These are phyloP conservation scores for Pestalotiopsis sp. DNA, from an alignment of 2,329 filamentous ascomycete species.

Conservation along the genomic window DNA sequence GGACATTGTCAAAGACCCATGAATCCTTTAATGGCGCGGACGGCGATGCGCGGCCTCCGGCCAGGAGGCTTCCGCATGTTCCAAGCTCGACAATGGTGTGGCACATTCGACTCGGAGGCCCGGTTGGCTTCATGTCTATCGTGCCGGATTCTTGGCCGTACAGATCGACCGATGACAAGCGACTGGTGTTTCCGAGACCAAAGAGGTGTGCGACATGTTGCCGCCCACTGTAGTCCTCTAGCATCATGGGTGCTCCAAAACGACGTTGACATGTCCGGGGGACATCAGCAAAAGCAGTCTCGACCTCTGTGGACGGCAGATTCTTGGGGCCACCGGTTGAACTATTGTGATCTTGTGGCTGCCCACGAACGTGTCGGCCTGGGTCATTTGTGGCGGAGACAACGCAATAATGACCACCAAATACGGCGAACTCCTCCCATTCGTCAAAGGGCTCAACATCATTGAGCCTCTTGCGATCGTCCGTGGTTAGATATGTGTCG, in stretches of 20 bases:
- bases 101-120: slow-evolving; percentile 63
- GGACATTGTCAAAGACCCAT: slow-evolving; percentile 67
- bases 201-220: slow-evolving; percentile 48
- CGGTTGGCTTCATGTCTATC: slow-evolving; percentile 29
- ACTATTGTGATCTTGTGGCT: background rate
- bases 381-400: slow-evolving; percentile 59
- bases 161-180: slow-evolving; percentile 53
- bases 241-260: slow-evolving; percentile 59
- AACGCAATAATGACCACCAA: slow-evolving; percentile 82
- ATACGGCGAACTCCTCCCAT: slow-evolving; percentile 92
- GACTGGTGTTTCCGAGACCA: slow-evolving; percentile 46
- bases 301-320: slow-evolving; percentile 8
- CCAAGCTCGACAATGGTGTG: slow-evolving; percentile 74
- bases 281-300: slow-evolving; percentile 35
- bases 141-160: slow-evolving; percentile 35
- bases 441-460: slow-evolving; percentile 85
- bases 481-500: slow-evolving; percentile 61
- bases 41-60: slow-evolving; percentile 80
- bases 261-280: slow-evolving; percentile 53
- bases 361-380: slow-evolving; percentile 7
- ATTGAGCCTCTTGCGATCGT: slow-evolving; percentile 66
- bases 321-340: background rate
- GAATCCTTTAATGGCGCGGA: slow-evolving; percentile 70
- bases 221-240: slow-evolving; percentile 40
- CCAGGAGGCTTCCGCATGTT: slow-evolving; percentile 61